Conservation (phyloP, 1,284 basidiomycete genomes). For the Afroboletus lepidellus region DNA sequence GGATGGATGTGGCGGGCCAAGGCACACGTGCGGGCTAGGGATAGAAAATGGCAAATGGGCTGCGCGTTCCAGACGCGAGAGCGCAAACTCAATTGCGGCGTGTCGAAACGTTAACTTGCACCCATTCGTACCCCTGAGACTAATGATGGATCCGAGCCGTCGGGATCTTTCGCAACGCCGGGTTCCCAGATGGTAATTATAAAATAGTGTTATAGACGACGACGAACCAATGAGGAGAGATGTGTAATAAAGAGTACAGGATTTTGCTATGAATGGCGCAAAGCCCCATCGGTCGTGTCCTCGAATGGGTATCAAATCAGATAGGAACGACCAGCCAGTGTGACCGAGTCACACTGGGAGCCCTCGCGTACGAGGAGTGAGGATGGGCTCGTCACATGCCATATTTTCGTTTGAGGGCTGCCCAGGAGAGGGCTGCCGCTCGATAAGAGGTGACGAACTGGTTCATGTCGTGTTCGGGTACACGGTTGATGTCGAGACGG, state of each 20-base stretch:
- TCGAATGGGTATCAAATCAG: conserved; percentile 28
- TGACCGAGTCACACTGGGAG: conserved; percentile 1
- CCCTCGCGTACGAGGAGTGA: conserved; percentile 2
- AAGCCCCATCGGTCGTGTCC: conserved; percentile 15
- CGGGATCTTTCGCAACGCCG: not conserved
- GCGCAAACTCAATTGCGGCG: conserved; percentile 11
- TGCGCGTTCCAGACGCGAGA: not conserved
- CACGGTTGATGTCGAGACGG: conserved; percentile 74
- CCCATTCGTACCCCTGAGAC: not conserved
- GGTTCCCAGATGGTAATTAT: not conserved
- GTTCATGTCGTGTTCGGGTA: conserved; percentile 78
- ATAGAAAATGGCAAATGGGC: conserved; percentile 12
- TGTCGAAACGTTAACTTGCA: conserved; percentile 14
- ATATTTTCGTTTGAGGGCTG: conserved; percentile 68
- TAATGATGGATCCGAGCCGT: conserved; percentile 17
- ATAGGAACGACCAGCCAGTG: conserved; percentile 21
- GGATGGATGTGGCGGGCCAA: not conserved
- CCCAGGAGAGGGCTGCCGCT: conserved; percentile 62
- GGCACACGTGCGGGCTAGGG: conserved; percentile 1
- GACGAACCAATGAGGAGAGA: conserved; percentile 4
- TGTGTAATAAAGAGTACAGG: conserved; percentile 25
- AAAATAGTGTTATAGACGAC: conserved; percentile 5
- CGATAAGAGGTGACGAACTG: conserved; percentile 58
- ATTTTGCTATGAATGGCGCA: conserved; percentile 17
- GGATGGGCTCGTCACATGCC: conserved; percentile 38